Conservation (phyloP, 495 filamentous ascomycete genomes). For the Bacidia gigantensis region DNA sequence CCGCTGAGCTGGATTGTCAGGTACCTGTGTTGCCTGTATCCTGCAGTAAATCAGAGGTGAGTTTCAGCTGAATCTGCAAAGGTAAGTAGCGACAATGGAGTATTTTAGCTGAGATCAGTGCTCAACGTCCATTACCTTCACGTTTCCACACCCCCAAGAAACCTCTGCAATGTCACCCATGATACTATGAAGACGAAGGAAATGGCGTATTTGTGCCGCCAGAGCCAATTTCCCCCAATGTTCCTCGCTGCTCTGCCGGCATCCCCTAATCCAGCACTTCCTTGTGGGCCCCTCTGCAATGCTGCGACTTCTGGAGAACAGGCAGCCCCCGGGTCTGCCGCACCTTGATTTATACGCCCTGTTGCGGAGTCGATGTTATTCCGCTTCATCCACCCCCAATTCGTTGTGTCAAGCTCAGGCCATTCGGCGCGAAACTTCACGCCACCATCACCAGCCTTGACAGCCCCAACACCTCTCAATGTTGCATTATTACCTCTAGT, state of each 20-base stretch:
- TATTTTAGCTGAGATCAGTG: neutral
- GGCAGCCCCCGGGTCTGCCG: conserved; percentile 14
- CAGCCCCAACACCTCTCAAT: conserved; percentile 47
- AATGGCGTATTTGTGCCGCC: conserved; percentile 61
- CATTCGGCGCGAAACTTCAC: conserved; percentile 81
- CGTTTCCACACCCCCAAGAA: neutral
- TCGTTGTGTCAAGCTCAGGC: conserved; percentile 80
- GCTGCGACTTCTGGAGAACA: conserved; percentile 54
- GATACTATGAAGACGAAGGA: conserved; percentile 18
- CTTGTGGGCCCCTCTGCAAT: conserved; percentile 48
- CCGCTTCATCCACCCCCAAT: conserved; percentile 84
- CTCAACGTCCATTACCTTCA: neutral
- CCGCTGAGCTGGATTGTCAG: no score
- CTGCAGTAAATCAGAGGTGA: no score
- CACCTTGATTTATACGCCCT: conserved; percentile 41
- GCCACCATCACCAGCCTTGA: conserved; percentile 79
- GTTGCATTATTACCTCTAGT: conserved; percentile 32
- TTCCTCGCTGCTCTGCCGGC: conserved; percentile 67
- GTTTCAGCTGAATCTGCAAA: no score
- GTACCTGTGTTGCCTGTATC: no score
- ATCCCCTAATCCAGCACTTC: conserved; percentile 55
- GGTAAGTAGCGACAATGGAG: no score
- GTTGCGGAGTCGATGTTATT: conserved; percentile 68
- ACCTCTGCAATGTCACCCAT: conserved; percentile 1
- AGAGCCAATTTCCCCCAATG: conserved; percentile 68